Base-by-base conservation (phyloP, 108 stramenopile genomes). In the Fragilaria radians region DNA sequence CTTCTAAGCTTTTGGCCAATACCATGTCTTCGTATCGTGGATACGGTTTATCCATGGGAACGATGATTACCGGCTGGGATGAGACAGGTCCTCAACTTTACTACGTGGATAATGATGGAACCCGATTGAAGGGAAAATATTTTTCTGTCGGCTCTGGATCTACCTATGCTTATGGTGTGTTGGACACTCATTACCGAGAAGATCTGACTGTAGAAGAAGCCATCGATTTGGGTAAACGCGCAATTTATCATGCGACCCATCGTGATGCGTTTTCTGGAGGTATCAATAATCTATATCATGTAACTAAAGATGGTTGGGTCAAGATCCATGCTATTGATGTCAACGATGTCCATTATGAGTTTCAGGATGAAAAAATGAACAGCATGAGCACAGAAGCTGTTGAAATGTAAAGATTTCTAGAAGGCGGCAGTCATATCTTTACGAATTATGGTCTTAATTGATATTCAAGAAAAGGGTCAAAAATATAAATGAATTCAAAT, bases 161-260 rank as follows among this genome's bases (percentile, higher is more conserved):
- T 4, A 99, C 96, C 29, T 99, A 96, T 79, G 99, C 99, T 45
- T 99, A 99, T 62, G 99, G 99, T 57, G 89, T 99, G n/a, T 71
- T 99, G 52, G 99, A 99, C 62, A 90, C 79, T 27, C 76, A 88
- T 64, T 96, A 96, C 76, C 67, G 89, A 46, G 77, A 83, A 28
- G 99, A 99, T 67, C 65, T 99, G 68, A 94, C 96, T 1, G 89
- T 96, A 17, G 96, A 97, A 55, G 99, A 99, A 79, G 99, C 99
- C 52, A 97, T 99, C 71, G 99, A 98, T 65, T 79, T 99, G 61
- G 99, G 99, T 36, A 95, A 94, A 79, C 80, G 97, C 34, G 99
- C 99, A 46, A 99, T 99, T 70, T 98, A 97, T 71, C 98, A 98
- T 70, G 99, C 99, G 23, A 95, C 97, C 30, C 95, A 97, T 85